Evolutionary conservation across 306 rosid genomes (phyloP).

Genomic region (Vigna reflexopilosa): DNA sequence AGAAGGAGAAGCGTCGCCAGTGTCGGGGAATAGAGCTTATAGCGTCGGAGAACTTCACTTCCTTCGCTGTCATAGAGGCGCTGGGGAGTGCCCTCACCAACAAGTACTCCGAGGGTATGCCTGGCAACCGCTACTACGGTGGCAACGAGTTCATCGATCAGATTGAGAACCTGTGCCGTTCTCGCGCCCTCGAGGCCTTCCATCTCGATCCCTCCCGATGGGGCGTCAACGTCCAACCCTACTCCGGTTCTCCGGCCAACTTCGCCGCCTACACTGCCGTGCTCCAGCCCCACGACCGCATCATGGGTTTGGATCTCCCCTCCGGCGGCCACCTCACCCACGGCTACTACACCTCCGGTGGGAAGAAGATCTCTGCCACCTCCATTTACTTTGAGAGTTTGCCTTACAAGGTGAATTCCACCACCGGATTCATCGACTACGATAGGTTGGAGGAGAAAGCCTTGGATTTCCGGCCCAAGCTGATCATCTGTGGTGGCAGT

Average conservation of each 20-base stretch:
- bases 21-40: constrained; percentile 95
- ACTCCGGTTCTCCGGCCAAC: constrained; percentile 97
- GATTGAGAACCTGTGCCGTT: constrained; percentile 90
- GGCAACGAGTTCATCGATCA: constrained; percentile 95
- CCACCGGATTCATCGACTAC: constrained; percentile 79
- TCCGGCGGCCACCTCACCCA: constrained; percentile 96
- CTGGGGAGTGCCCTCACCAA: constrained; percentile 91
- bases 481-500: constrained; percentile 97
- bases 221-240: constrained; percentile 98
- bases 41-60: constrained; percentile 96
- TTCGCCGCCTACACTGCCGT: constrained; percentile 98
- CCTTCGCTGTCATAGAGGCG: constrained; percentile 92
- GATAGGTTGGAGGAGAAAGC: constrained; percentile 94
- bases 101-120: constrained; percentile 97
- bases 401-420: constrained; percentile 78
- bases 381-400: constrained; percentile 96
- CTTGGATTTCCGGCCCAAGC: constrained; percentile 82
- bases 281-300: constrained; percentile 90
- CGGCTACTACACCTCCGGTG: constrained; percentile 92
- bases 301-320: constrained; percentile 96
- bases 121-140: constrained; percentile 92
- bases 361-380: constrained; percentile 97
- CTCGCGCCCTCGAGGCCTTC: constrained; percentile 83
- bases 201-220: constrained; percentile 58
- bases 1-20: constrained; percentile 94